phyloP scores from a whole-genome alignment of 2,329 filamentous ascomycete species.

The Epichloe festucae region DNA sequence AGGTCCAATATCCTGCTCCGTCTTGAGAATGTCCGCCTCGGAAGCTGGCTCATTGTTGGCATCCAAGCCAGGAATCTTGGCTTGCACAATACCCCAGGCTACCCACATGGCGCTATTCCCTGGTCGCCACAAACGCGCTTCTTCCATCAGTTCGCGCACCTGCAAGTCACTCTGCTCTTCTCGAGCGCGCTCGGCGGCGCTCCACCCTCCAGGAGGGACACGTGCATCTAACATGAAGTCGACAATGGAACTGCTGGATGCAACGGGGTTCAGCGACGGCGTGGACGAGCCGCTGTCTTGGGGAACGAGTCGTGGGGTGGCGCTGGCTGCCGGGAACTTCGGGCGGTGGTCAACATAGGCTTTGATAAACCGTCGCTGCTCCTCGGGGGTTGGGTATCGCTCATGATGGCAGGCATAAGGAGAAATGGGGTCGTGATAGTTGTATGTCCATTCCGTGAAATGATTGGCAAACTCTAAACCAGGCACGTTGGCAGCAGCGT shows the following conservation, averaged over 20 bases:
- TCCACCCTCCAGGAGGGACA: slow-evolving; percentile 40
- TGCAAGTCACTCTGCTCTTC: slow-evolving; percentile 54
- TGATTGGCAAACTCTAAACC: slow-evolving; percentile 95
- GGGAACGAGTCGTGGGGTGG: slow-evolving; percentile 36
- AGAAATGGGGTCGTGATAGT: slow-evolving; percentile 66
- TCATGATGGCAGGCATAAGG: slow-evolving; percentile 56
- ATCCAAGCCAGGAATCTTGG: slow-evolving; percentile 66
- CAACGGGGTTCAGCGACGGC: slow-evolving; percentile 23
- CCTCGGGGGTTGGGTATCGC: slow-evolving; percentile 64
- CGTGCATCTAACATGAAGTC: slow-evolving; percentile 77
- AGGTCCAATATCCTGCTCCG: slow-evolving; percentile 40
- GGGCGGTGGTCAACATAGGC: slow-evolving; percentile 78
- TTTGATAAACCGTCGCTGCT: slow-evolving; percentile 74
- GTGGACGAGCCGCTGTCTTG: slow-evolving; percentile 26
- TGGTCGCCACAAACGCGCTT: slow-evolving; percentile 73
- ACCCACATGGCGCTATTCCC: slow-evolving; percentile 87
- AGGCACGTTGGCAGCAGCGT: slow-evolving; percentile 75
- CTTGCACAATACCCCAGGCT: slow-evolving; percentile 93
- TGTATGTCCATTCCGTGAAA: slow-evolving; percentile 97
- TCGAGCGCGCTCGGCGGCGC: slow-evolving; percentile 38
- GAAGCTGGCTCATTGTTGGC: slow-evolving; percentile 23
- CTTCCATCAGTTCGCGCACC: slow-evolving; percentile 58
- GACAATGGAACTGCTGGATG: slow-evolving; percentile 38
- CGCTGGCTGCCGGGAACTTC: slow-evolving; percentile 41
- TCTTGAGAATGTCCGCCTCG: slow-evolving; percentile 19